Evolutionary conservation across 441 rosid species (phyloP).

Genomic region (Lagerstroemia fauriei): DNA sequence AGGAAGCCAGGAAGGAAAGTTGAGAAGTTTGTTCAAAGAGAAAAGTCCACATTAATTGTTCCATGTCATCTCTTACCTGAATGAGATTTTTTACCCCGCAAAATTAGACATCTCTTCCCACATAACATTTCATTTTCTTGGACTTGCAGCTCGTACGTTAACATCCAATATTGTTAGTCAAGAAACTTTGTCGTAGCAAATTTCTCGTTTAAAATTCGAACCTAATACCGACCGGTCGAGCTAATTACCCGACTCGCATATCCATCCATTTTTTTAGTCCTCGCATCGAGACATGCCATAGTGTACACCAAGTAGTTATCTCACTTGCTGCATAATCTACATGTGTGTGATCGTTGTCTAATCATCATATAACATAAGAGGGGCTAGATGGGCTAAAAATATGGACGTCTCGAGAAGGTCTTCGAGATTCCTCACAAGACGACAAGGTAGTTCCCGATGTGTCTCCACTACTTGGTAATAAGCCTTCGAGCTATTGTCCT

Average conservation of each 20-base stretch:
- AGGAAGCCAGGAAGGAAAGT: too few relatives aligned
- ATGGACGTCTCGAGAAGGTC: too few relatives aligned
- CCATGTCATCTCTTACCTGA: slow-evolving; percentile 44
- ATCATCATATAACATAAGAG: too few relatives aligned
- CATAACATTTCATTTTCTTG: slow-evolving; percentile 4
- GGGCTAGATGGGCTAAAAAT: too few relatives aligned
- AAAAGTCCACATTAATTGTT: slow-evolving; percentile 19
- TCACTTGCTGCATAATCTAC: too few relatives aligned
- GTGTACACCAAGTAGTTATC: too few relatives aligned
- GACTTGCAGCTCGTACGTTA: slow-evolving; percentile 34
- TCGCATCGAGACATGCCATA: not conserved
- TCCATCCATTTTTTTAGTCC: not conserved
- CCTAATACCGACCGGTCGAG: slow-evolving; percentile 22
- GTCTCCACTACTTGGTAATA: too few relatives aligned
- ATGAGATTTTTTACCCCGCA: slow-evolving; percentile 56
- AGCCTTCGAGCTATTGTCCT: too few relatives aligned
- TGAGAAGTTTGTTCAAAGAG: not conserved
- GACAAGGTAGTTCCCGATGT: too few relatives aligned
- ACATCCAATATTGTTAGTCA: slow-evolving; percentile 29
- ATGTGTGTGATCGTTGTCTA: too few relatives aligned
- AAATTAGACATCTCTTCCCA: slow-evolving; percentile 42
- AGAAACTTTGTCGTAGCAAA: slow-evolving; percentile 24
- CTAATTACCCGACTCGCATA: not conserved
- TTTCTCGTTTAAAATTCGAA: slow-evolving; percentile 27
- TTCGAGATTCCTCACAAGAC: too few relatives aligned